Conservation (phyloP, 768 basidiomycete species). For the Suillus subluteus region DNA sequence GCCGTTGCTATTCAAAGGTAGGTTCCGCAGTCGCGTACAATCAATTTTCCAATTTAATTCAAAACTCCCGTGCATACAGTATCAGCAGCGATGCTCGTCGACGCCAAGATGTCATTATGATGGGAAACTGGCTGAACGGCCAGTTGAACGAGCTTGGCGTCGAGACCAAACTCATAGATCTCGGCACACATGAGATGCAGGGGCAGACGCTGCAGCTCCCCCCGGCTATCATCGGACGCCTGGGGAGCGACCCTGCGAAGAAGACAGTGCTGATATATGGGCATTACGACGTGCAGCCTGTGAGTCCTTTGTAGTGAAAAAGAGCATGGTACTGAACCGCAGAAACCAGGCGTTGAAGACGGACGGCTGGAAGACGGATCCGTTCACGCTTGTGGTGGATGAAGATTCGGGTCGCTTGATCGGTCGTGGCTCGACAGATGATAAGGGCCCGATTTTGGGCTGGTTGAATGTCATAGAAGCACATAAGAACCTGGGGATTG, state of each 20-base stretch:
- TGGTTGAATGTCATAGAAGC: conserved; percentile 92
- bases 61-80: conserved; percentile 37
- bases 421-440: conserved; percentile 88
- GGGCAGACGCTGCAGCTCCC: conserved; percentile 78
- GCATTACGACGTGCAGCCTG: conserved; percentile 95
- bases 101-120: conserved; percentile 78
- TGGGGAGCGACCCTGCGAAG: conserved; percentile 86
- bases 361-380: conserved; percentile 90
- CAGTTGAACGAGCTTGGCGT: conserved; percentile 82
- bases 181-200: conserved; percentile 76
- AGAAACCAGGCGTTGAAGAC: conserved; percentile 42
- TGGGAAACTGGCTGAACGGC: conserved; percentile 81
- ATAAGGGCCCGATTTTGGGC: conserved; percentile 87
- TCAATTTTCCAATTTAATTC: conserved; percentile 10
- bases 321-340: background rate
- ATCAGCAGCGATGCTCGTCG: conserved; percentile 72
- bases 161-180: conserved; percentile 69
- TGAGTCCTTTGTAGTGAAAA: conserved; percentile 34
- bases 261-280: conserved; percentile 94
- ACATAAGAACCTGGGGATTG: conserved; percentile 64
- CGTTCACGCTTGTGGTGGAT: conserved; percentile 68
- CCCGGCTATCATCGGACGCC: conserved; percentile 78
- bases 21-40: conserved; percentile 15
- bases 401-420: conserved; percentile 62
- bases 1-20: conserved; percentile 87